Conservation (phyloP, 2,329 filamentous ascomycete genomes). For the Daldinia eschscholtzii region DNA sequence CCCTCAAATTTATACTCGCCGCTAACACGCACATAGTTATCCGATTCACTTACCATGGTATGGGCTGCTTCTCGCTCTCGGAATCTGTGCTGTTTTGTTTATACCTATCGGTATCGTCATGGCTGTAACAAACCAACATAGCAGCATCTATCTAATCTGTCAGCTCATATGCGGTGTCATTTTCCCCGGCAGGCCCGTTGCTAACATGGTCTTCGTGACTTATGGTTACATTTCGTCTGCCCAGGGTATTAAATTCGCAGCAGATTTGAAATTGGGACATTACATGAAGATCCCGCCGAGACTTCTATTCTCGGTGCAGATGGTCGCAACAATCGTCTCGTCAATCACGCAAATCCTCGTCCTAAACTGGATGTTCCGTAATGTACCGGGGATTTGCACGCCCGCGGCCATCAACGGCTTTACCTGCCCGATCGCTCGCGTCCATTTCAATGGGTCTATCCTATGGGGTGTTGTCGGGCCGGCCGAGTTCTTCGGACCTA, state of each 20-base stretch:
- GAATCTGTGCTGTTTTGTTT: constrained; percentile 83
- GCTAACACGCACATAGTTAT: constrained; percentile 65
- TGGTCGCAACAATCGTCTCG: constrained; percentile 80
- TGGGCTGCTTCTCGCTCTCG: constrained; percentile 81
- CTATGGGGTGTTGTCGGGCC: constrained; percentile 92
- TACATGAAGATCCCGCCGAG: constrained; percentile 89
- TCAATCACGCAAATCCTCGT: constrained; percentile 85
- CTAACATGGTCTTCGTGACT: constrained; percentile 94
- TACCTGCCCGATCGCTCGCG: constrained; percentile 86
- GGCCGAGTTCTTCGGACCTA: constrained; percentile 81
- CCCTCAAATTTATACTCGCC: constrained; percentile 21
- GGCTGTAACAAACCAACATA: constrained; percentile 92
- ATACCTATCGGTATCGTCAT: constrained; percentile 93
- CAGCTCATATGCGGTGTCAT: constrained; percentile 85
- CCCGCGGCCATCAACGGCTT: constrained; percentile 86
- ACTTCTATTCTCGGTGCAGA: constrained; percentile 83
- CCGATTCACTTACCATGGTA: constrained; percentile 89
- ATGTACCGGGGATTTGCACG: constrained; percentile 83
- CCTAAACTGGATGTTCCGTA: constrained; percentile 89
- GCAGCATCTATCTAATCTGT: constrained; percentile 87
- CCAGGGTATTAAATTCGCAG: constrained; percentile 89
- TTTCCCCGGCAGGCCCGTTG: constrained; percentile 87
- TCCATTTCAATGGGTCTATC: constrained; percentile 91
- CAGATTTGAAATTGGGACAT: constrained; percentile 87
- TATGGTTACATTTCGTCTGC: constrained; percentile 92